Base-by-base conservation (phyloP, 2,329 filamentous ascomycete species). In the Colletotrichum eremochloae region DNA sequence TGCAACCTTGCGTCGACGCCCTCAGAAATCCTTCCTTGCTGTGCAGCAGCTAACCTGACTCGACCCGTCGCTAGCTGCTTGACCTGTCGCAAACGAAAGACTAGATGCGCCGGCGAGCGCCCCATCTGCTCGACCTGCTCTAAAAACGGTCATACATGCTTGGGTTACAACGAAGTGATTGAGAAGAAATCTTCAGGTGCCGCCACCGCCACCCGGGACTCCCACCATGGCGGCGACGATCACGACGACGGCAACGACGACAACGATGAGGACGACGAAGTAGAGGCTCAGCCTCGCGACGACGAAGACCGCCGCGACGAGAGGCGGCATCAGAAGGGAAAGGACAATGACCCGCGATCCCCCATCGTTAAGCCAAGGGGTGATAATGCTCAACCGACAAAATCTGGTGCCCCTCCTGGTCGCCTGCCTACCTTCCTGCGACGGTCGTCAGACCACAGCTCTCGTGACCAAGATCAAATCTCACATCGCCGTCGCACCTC, bases 21-120 rank as follows among this genome's bases (percentile, higher is more conserved):
- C 18, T 73, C 18, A 74, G 68, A 73, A 42, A 65, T 33, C 55
- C 33, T 73, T 42, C 31, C 38, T 29, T 36, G 36, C 18, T 40
- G 42, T 62, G n/a, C 52, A 58, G 9, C 2, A 61, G 53, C 66
- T 72, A 24, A 72, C 70, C 42, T 53, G 57, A 67, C 65, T 42
- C 62, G 52, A 46, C 20, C 11, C 8, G 8, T 20, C 38, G 65
- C 50, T 50, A 92, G 90, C 73, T 93, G 92, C 81, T 84, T 90
- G 78, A 93, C 92, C 53, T 94, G 92, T 82, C 91, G 92, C 77
- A 93, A 91, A 80, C 89, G 92, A 78, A 94, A 94, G 82, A 94
- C 92, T 65, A 86, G 92, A 79, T 94, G 92, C 80, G 92, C 91
- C 57, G 92, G 92, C 74, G 92, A 93, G 81, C 90, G 91, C 74